These are phyloP conservation scores for Solanum lycopersicoides DNA, from an alignment of 257 asterid species.

Conservation along the genomic window DNA sequence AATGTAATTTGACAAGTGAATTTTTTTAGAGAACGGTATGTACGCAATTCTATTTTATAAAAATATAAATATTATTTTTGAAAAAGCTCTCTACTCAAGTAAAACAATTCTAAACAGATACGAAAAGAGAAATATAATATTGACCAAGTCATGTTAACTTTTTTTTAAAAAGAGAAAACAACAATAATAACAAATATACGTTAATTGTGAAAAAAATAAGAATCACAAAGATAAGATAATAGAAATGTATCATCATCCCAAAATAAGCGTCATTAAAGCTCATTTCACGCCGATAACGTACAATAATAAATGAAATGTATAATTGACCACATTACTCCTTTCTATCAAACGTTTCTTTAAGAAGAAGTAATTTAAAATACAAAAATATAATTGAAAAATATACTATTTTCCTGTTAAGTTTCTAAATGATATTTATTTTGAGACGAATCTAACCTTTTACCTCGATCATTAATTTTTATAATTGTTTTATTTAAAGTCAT, in stretches of 20 bases:
- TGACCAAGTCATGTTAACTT: not conserved
- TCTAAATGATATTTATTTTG: not conserved
- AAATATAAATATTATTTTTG: fast-evolving
- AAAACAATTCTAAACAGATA: not conserved
- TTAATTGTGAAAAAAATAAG: not conserved
- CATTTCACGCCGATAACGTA: not conserved
- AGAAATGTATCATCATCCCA: not conserved
- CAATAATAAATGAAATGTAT: not conserved
- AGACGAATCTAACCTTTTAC: fast-evolving
- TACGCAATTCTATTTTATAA: not conserved
- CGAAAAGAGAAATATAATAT: not conserved
- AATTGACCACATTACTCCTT: not conserved
- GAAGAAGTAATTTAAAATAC: not conserved
- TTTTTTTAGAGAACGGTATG: too few species aligned
- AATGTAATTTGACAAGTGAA: not conserved
- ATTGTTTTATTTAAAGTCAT: not conserved
- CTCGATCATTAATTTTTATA: fast-evolving
- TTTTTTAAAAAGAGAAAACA: not conserved
- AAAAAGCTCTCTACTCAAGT: not conserved
- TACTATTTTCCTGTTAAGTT: too few species aligned
- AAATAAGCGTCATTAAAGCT: not conserved
- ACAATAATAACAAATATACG: not conserved
- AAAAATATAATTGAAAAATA: not conserved
- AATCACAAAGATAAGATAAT: not conserved
- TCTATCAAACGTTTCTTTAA: not conserved